Evolutionary conservation across 495 filamentous ascomycete genomes (phyloP).

Genomic region (Aspergillus incahuasiensis): DNA sequence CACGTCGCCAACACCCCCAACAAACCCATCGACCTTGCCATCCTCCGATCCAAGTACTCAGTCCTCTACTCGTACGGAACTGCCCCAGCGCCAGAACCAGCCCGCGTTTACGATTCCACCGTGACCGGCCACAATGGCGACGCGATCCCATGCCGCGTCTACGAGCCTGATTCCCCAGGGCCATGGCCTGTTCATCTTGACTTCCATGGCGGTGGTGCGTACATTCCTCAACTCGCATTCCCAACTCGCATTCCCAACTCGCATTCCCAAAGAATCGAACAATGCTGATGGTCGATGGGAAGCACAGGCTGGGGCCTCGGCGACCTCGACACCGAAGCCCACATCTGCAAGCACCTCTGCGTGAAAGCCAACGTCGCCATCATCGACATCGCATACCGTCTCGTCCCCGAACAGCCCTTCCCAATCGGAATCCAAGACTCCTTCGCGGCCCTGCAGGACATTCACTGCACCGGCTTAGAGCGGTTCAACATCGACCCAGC

Average conservation of each 20-base stretch:
- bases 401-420: conserved; percentile 29
- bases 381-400: conserved; percentile 37
- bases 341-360: conserved; percentile 40
- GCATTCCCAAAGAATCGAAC: too few relatives aligned
- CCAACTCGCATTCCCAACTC: too few relatives aligned
- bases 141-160: conserved; percentile 34
- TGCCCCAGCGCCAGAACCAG: conserved; percentile 24
- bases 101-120: conserved; percentile 25
- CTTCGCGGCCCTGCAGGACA: conserved; percentile 37
- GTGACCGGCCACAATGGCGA: background rate
- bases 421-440: conserved; percentile 32
- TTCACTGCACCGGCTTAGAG: conserved; percentile 18
- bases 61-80: conserved; percentile 30
- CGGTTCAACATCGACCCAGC: conserved; percentile 45
- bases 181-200: conserved; percentile 43
- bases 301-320: conserved; percentile 36
- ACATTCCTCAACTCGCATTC: too few relatives aligned
- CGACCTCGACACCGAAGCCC: conserved; percentile 33
- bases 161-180: conserved; percentile 26
- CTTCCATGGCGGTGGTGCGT: conserved; percentile 39
- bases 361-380: conserved; percentile 37
- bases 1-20: conserved; percentile 27
- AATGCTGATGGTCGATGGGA: too few relatives aligned
- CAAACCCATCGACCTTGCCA: conserved; percentile 24
- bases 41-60: conserved; percentile 26